A percentile compares a stretch with the other conserved stretches of the same genome.
Evolutionary conservation across 441 rosid species (phyloP).

Genomic region (Erodium chrysanthum): DNA sequence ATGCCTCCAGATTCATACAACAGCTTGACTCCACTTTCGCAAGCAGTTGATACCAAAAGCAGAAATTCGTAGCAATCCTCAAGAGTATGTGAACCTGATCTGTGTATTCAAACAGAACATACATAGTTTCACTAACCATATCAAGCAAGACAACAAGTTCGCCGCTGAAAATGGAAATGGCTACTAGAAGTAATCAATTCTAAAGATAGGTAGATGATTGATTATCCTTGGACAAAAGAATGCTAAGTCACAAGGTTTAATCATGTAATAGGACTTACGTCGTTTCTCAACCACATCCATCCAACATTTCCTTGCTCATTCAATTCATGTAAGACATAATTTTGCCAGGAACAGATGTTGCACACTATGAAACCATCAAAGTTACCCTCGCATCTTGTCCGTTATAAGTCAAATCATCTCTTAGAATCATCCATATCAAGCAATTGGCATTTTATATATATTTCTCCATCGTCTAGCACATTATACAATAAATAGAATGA

Average conservation of each 20-base stretch:
- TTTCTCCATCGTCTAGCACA: background rate
- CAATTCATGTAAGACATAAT: too few relatives aligned
- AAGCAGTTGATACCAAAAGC: conserved; percentile 50
- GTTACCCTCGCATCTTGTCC: too few relatives aligned
- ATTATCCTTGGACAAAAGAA: background rate
- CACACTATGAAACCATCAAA: too few relatives aligned
- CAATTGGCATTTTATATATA: background rate
- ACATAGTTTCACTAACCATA: background rate
- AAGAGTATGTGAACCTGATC: conserved; percentile 32
- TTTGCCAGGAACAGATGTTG: too few relatives aligned
- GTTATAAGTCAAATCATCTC: background rate
- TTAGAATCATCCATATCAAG: background rate
- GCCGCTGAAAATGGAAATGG: background rate
- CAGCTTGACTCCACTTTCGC: conserved; percentile 38
- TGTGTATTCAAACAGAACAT: conserved; percentile 22
- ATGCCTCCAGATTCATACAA: conserved; percentile 60
- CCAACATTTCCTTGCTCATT: background rate
- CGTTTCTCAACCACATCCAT: background rate
- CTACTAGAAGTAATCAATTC: background rate
- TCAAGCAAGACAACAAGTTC: background rate
- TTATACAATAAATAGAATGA: background rate
- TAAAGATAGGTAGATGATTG: background rate
- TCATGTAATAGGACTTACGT: background rate
- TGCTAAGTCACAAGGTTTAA: background rate
- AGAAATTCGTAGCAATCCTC: conserved; percentile 78